phyloP scores from a whole-genome alignment of 768 basidiomycete species.

The Tulasnella sp. region DNA sequence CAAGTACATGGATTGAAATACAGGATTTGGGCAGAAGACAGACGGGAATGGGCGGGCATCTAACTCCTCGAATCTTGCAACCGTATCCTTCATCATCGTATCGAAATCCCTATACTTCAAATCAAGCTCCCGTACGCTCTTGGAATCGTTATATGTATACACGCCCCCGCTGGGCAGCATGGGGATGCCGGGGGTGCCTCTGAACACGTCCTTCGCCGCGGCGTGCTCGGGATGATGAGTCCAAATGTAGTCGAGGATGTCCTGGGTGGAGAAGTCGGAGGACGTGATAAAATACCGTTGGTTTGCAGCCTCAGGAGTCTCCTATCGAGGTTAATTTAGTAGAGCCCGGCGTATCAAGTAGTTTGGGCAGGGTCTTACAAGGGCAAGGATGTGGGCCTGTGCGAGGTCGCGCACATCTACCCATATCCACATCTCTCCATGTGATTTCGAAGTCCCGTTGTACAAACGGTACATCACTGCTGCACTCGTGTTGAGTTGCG shows the following conservation, averaged over 20 bases:
- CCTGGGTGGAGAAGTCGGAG: not conserved
- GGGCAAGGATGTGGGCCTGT: constrained; percentile 21
- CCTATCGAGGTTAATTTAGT: not conserved
- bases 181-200: not conserved
- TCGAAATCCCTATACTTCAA: not conserved
- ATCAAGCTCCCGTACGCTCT: not conserved
- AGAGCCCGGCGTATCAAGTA: not conserved
- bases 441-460: not conserved
- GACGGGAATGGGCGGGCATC: too few relatives aligned
- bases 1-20: too few relatives aligned
- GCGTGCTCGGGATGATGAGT: constrained; percentile 15
- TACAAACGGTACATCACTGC: constrained; percentile 2
- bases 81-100: not conserved
- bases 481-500: constrained; percentile 12
- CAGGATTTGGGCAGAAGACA: too few relatives aligned
- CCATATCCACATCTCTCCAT: constrained; percentile 13
- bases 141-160: not conserved
- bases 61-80: not conserved
- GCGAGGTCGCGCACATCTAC: constrained; percentile 27
- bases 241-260: constrained; percentile 11
- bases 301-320: constrained; percentile 4
- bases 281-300: constrained; percentile 12
- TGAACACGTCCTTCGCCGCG: not conserved
- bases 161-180: not conserved
- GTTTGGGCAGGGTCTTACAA: constrained; percentile 6